A percentile compares a stretch with the other conserved stretches of the same genome.
These are phyloP conservation scores for Paraphoma sp. DNA, from an alignment of 2,329 filamentous ascomycete species.

Conservation along the genomic window DNA sequence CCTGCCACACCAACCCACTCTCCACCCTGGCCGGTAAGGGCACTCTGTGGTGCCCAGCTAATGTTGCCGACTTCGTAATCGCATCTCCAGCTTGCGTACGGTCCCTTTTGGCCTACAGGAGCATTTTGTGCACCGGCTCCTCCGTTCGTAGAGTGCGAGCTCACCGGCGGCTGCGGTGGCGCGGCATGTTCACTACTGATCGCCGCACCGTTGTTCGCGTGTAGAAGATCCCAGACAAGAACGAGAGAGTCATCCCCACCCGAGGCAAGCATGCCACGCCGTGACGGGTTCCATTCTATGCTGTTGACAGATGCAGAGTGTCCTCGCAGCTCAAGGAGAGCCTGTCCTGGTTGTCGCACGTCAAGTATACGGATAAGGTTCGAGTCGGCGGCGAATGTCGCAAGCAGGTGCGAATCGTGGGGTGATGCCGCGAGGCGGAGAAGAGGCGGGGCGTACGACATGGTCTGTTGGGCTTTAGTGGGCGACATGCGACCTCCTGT, in stretches of 20 bases:
- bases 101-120: slow-evolving; percentile 65
- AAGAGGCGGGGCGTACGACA: slow-evolving; percentile 69
- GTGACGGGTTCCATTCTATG: slow-evolving; percentile 91
- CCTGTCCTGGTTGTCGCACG: slow-evolving; percentile 93
- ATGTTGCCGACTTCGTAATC: slow-evolving; percentile 88
- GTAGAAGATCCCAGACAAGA: slow-evolving; percentile 91
- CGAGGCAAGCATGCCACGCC: slow-evolving; percentile 86
- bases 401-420: slow-evolving; percentile 91
- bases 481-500: slow-evolving; percentile 67
- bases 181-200: slow-evolving; percentile 52
- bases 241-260: slow-evolving; percentile 93
- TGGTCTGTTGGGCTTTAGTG: slow-evolving; percentile 77
- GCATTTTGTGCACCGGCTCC: slow-evolving; percentile 31
- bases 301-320: slow-evolving; percentile 87
- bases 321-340: slow-evolving; percentile 88
- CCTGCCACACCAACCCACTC: slow-evolving; percentile 87
- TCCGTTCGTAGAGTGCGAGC: slow-evolving; percentile 34
- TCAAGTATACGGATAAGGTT: slow-evolving; percentile 93
- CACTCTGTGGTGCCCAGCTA: slow-evolving; percentile 79
- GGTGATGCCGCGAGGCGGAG: slow-evolving; percentile 87
- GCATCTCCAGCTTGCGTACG: slow-evolving; percentile 80
- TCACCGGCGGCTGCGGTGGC: slow-evolving; percentile 32
- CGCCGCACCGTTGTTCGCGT: slow-evolving; percentile 61
- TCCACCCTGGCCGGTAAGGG: slow-evolving; percentile 71
- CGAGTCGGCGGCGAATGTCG: slow-evolving; percentile 95